Evolutionary conservation across 176 grass and related monocot genomes (phyloP), one percentile per base, ranked within the genome.

Genomic region (Oryza glumipatula): DNA sequence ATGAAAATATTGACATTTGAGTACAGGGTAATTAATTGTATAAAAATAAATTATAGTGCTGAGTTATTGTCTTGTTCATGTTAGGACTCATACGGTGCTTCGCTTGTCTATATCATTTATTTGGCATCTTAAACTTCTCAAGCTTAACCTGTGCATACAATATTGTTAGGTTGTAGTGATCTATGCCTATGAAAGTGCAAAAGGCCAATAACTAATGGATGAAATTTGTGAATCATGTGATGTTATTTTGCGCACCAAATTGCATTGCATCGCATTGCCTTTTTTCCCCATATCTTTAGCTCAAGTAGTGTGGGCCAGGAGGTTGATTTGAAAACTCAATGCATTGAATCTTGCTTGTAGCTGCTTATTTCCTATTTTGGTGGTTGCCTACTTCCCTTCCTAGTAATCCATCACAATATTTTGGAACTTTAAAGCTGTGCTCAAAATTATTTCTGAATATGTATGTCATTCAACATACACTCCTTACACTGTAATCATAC

Each of bases 331-430:
- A 36, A 30, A 32, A 21, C 72, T 51, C 7, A 22, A 22, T 19
- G 47, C 28, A 74, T 72, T 48, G 68, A 30, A 66, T 51, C 38
- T 73, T 73, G 1, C 68, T 66, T 36, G 67, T 51, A 4, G 26
- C 48, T 66, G 51, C 56, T 28, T 72, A 43, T 64, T 79, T 19
- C 48, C 22, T 78, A 14, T 32, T 30, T 47, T n/a, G 28, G 43
- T 65, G 39, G 21, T 71, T 79, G 56, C 68, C 12, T 79, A 52
- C 32, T 86, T 79, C 5, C 7, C 38, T 78, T 45, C 41, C 61
- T 60, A 32, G 44, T 73, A 74, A 17, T 74, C 49, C 38, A 85
- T 47, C 3, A 52, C n/a, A 54, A 14, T 11, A 74, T 21, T 70
- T 80, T 8, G 48, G 30, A 52, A 67, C 56, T 77, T 39, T 58